These are phyloP conservation scores for Neurospora tetraspora DNA, from an alignment of 495 filamentous ascomycete species.

Conservation along the genomic window DNA sequence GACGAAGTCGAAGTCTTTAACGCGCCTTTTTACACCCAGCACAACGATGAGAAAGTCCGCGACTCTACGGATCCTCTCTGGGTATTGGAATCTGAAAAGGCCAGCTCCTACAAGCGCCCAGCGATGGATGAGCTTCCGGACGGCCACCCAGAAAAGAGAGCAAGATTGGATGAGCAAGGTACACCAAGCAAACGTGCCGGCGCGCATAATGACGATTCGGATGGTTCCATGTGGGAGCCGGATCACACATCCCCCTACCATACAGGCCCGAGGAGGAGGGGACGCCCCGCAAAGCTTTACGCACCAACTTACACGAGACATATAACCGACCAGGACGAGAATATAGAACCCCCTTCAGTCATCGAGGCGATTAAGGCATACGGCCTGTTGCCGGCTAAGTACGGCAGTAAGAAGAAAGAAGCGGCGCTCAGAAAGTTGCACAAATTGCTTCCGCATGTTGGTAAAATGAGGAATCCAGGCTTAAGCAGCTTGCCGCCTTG, in stretches of 20 bases:
- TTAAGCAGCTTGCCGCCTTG: slow-evolving; percentile 17
- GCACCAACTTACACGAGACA: neutral
- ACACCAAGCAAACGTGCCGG: neutral
- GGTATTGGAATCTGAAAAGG: slow-evolving; percentile 7
- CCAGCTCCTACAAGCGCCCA: slow-evolving; percentile 7
- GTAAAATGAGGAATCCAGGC: slow-evolving; percentile 20
- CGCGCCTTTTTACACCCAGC: slow-evolving; percentile 25
- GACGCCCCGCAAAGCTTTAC: neutral
- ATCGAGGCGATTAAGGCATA: slow-evolving; percentile 22
- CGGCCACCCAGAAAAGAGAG: slow-evolving; percentile 9
- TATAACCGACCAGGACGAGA: neutral
- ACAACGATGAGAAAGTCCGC: neutral
- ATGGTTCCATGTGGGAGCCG: neutral
- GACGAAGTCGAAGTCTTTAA: slow-evolving; percentile 26
- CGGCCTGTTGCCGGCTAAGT: slow-evolving; percentile 15
- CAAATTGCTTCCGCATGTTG: slow-evolving; percentile 15
- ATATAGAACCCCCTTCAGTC: slow-evolving; percentile 13
- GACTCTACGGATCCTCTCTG: slow-evolving; percentile 11
- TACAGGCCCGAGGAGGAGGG: neutral
- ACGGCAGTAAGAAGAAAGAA: slow-evolving; percentile 5
- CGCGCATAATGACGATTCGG: neutral
- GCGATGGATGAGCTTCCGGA: slow-evolving; percentile 2
- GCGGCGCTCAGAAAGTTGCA: slow-evolving; percentile 7
- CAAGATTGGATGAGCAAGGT: neutral
- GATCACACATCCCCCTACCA: neutral